These are phyloP conservation scores for Claviceps monticola DNA, from an alignment of 2,329 filamentous ascomycete species.

Conservation along the genomic window DNA sequence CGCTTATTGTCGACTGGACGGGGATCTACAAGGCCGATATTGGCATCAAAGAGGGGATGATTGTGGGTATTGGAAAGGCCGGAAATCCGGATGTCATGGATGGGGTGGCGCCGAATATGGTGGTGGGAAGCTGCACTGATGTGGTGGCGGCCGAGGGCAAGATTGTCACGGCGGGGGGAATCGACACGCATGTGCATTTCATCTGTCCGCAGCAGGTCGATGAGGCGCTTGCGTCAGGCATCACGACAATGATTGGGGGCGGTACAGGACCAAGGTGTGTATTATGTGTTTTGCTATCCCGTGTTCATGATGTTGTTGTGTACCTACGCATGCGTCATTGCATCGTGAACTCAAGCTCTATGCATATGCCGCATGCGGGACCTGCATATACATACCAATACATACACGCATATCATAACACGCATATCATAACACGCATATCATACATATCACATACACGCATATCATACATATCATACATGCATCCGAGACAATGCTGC, in stretches of 20 bases:
- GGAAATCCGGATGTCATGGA: slow-evolving; percentile 98
- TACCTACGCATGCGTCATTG: background rate
- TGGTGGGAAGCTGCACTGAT: slow-evolving; percentile 80
- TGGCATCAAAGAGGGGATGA: slow-evolving; percentile 75
- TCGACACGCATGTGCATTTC: slow-evolving; percentile 86
- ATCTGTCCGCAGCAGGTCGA: slow-evolving; percentile 88
- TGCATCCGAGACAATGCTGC: too few species aligned
- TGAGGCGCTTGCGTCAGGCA: slow-evolving; percentile 70
- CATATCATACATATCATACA: too few species aligned
- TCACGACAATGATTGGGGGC: slow-evolving; percentile 83
- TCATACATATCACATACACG: too few species aligned
- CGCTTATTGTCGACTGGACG: slow-evolving; percentile 76
- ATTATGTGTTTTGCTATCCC: background rate
- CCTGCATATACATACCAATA: too few species aligned
- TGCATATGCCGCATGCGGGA: too few species aligned
- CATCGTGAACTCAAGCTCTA: too few species aligned
- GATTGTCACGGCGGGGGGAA: slow-evolving; percentile 80
- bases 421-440: too few species aligned
- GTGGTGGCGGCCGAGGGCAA: slow-evolving; percentile 82
- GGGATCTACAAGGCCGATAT: slow-evolving; percentile 97
- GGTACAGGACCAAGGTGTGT: slow-evolving; percentile 75
- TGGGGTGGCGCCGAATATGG: slow-evolving; percentile 61
- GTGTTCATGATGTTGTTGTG: background rate
- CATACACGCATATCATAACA: too few species aligned
- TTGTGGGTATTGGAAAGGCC: slow-evolving; percentile 83